These are phyloP conservation scores for Zygnema cylindricum DNA, from an alignment of 139 green algal species.

Conservation along the genomic window DNA sequence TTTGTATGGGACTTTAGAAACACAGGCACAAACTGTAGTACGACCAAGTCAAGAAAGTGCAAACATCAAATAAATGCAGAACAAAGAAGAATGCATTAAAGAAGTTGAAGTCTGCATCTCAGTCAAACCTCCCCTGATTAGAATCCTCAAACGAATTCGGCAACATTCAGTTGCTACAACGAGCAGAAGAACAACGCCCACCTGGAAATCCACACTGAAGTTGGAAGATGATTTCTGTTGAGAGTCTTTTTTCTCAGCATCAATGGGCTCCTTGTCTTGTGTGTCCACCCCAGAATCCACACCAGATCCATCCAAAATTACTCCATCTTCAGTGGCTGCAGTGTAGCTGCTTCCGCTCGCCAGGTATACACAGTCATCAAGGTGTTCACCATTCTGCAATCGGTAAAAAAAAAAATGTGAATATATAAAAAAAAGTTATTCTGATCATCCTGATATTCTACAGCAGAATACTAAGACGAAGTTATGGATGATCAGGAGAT, in stretches of 20 bases:
- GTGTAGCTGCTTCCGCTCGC: conserved; percentile 47
- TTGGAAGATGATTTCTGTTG: background rate
- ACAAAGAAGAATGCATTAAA: too few species aligned
- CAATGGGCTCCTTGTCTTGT: background rate
- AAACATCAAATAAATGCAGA: too few species aligned
- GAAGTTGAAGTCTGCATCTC: too few species aligned
- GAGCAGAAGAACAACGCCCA: background rate
- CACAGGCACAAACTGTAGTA: too few species aligned
- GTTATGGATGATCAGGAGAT: background rate
- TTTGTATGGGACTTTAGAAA: too few species aligned
- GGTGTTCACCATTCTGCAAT: conserved; percentile 68
- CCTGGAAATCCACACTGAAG: conserved; percentile 26
- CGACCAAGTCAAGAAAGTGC: too few species aligned
- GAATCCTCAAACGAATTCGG: too few species aligned
- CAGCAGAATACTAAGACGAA: background rate
- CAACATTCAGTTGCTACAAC: too few species aligned
- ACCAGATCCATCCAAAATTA: conserved; percentile 23
- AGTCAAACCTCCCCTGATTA: too few species aligned
- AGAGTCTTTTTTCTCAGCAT: background rate
- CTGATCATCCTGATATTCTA: background rate
- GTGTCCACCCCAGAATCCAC: background rate
- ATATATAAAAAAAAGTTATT: background rate
- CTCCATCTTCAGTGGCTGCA: conserved; percentile 40
- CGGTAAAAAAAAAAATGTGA: background rate
- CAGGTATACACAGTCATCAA: conserved; percentile 65